Evolutionary conservation across 192 early-diverging fungal genomes (phyloP).

Genomic region (Umbelopsis isabellina): DNA sequence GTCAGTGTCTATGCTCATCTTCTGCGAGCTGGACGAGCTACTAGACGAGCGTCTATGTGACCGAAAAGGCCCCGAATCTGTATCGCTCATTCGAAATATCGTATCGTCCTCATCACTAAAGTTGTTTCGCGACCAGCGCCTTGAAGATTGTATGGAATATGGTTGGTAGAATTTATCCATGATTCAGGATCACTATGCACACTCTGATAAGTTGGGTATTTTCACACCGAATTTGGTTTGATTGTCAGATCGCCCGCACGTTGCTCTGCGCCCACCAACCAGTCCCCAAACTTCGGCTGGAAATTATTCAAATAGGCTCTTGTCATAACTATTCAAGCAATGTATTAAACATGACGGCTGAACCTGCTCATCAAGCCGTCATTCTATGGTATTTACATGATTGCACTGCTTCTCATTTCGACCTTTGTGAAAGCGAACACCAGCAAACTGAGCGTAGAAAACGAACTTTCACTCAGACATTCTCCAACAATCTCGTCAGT

Average conservation of each 20-base stretch:
- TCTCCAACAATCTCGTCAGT: constrained; percentile 26
- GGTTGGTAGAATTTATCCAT: constrained; percentile 21
- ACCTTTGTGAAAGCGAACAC: constrained; percentile 1
- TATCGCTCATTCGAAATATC: constrained; percentile 14
- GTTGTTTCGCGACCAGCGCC: constrained; percentile 6
- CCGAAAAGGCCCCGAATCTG: not conserved
- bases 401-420: constrained; percentile 27
- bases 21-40: constrained; percentile 23
- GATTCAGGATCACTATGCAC: not conserved
- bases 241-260: not conserved
- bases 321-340: not conserved
- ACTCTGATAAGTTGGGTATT: not conserved
- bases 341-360: not conserved
- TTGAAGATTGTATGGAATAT: constrained; percentile 5
- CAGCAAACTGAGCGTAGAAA: constrained; percentile 2
- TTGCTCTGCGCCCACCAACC: too few relatives aligned
- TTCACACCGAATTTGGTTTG: constrained; percentile 1
- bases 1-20: constrained; percentile 34
- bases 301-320: not conserved
- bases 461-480: constrained; percentile 16
- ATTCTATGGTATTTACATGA: constrained; percentile 35
- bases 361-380: constrained; percentile 25
- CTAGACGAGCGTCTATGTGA: constrained; percentile 6
- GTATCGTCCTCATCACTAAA: constrained; percentile 10
- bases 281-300: too few relatives aligned